Evolutionary conservation across 345 rosid species (phyloP).

Genomic region (Lagerstroemia speciosa): DNA sequence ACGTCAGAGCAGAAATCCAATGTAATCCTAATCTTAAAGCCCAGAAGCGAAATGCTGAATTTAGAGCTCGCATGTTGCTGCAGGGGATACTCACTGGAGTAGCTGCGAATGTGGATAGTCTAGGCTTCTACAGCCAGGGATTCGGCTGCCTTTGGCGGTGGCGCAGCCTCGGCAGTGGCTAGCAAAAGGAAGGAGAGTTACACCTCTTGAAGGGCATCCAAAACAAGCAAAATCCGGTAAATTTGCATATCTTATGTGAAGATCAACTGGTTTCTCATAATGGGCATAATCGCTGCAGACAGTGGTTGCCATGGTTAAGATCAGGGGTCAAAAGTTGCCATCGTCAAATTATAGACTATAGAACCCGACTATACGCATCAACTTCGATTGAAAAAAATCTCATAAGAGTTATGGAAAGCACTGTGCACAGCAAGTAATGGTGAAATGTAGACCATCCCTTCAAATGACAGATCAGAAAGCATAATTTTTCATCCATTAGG

Average conservation of each 20-base stretch:
- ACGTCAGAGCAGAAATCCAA: neutral
- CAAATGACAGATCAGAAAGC: neutral
- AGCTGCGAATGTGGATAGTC: conserved; percentile 56
- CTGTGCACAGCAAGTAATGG: neutral
- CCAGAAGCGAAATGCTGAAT: neutral
- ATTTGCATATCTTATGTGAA: neutral
- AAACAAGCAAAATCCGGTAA: neutral
- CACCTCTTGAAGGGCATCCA: neutral
- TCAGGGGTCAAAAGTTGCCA: neutral
- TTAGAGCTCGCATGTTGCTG: neutral
- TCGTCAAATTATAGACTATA: neutral
- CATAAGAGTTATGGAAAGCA: neutral
- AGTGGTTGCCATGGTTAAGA: neutral
- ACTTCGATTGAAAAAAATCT: neutral
- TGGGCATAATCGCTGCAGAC: neutral
- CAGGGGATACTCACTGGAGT: conserved; percentile 54
- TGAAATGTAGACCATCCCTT: neutral
- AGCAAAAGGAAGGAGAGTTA: neutral
- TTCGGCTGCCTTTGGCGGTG: conserved; percentile 14
- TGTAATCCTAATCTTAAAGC: neutral
- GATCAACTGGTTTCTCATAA: neutral
- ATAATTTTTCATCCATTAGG: neutral
- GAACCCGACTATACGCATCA: neutral
- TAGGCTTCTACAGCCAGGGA: conserved; percentile 32
- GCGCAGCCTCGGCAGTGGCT: conserved; percentile 12